Conservation (phyloP, 1,284 basidiomycete species). For the Trametes hirsuta region DNA sequence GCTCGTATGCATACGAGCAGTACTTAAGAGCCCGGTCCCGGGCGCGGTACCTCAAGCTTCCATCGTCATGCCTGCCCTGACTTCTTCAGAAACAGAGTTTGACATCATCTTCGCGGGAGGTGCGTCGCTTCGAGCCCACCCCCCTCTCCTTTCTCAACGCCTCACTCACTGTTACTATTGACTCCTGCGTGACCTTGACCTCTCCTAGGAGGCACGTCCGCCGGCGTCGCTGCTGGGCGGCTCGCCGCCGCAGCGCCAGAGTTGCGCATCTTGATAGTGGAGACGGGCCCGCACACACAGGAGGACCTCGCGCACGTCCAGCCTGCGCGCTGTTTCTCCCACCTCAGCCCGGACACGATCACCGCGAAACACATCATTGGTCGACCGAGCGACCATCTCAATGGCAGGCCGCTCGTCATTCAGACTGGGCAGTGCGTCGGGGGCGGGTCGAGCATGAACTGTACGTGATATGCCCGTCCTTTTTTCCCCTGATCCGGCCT, state of each 20-base stretch:
- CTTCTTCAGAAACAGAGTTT: conserved; percentile 28
- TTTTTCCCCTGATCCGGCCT: too few relatives aligned
- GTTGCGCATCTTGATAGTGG: conserved; percentile 44
- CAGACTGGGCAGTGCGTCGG: conserved; percentile 51
- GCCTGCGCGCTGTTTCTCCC: conserved; percentile 36
- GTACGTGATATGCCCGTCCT: conserved; percentile 36
- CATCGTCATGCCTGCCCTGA: not conserved
- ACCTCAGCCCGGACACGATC: conserved; percentile 29
- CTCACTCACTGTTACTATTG: not conserved
- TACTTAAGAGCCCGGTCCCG: too few relatives aligned
- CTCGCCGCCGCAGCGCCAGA: conserved; percentile 44
- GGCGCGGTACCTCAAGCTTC: too few relatives aligned
- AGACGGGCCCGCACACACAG: conserved; percentile 41
- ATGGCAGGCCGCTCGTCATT: conserved; percentile 44
- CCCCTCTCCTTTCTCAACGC: not conserved
- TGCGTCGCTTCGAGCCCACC: conserved; percentile 20
- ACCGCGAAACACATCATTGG: conserved; percentile 22
- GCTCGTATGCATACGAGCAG: too few relatives aligned
- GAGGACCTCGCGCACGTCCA: conserved; percentile 35
- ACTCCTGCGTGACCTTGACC: not conserved
- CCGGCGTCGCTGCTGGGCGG: conserved; percentile 46
- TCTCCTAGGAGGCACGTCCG: conserved; percentile 43
- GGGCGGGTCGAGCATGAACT: conserved; percentile 61
- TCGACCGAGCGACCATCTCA: conserved; percentile 39
- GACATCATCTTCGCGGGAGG: conserved; percentile 56